phyloP scores from a whole-genome alignment of 208 protist genomes.

The Angomonas deanei region DNA sequence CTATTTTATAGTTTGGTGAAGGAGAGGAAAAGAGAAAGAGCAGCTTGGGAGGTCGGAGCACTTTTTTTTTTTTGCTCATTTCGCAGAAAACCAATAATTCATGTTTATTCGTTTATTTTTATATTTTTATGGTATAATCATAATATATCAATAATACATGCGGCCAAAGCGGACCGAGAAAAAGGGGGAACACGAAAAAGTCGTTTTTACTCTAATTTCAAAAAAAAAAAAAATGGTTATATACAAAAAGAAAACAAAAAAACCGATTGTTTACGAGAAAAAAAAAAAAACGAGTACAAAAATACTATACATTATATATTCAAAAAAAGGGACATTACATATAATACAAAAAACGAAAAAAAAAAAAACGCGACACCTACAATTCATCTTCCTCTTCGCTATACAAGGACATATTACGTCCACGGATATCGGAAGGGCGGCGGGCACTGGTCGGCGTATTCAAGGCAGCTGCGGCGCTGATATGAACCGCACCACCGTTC shows the following conservation, averaged over 20 bases:
- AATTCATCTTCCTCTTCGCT: too few species aligned
- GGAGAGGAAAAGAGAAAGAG: too few species aligned
- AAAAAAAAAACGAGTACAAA: neutral
- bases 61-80: too few species aligned
- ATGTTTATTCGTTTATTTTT: neutral
- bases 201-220: too few species aligned
- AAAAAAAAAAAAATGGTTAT: neutral
- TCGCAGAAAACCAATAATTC: neutral
- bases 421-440: too few species aligned
- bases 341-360: constrained; percentile 5
- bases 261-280: neutral
- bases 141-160: neutral
- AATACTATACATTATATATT: constrained; percentile 3
- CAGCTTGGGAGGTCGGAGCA: too few species aligned
- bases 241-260: constrained; percentile 4
- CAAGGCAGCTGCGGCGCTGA: neutral
- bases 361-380: too few species aligned
- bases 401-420: too few species aligned
- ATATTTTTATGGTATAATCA: neutral
- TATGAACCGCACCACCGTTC: constrained; percentile 1
- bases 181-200: too few species aligned
- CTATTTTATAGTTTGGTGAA: too few species aligned
- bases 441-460: too few species aligned
- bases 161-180: neutral
- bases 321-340: neutral